Percentiles rank a stretch among this genome's conserved stretches.
These are phyloP conservation scores for Eucalyptus decipiens DNA, from an alignment of 345 rosid genomes.

Conservation along the genomic window DNA sequence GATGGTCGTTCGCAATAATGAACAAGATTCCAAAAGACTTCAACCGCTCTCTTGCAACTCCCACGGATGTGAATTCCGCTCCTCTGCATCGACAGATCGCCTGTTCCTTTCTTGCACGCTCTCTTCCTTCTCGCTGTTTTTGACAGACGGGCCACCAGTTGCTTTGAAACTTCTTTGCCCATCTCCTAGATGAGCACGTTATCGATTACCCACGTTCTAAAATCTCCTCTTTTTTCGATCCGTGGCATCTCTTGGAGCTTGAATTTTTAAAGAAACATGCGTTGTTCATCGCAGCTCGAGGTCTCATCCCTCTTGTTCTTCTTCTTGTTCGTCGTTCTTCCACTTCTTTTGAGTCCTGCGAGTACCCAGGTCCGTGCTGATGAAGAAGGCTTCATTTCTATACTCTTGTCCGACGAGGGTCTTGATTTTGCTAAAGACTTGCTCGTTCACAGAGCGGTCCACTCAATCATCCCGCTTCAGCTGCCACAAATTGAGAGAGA, in stretches of 20 bases:
- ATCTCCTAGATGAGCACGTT: not conserved
- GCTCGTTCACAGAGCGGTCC: slow-evolving; percentile 34
- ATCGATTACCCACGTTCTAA: not conserved
- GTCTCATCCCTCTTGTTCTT: not conserved
- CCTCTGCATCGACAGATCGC: not conserved
- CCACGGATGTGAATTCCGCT: not conserved
- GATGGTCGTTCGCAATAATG: not conserved
- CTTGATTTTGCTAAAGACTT: slow-evolving; percentile 52
- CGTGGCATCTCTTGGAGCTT: not conserved
- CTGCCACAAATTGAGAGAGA: slow-evolving; percentile 40
- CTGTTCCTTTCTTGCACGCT: not conserved
- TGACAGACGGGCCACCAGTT: not conserved
- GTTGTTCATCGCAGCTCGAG: not conserved
- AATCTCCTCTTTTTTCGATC: not conserved
- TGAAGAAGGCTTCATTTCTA: slow-evolving; percentile 33
- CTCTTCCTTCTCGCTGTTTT: not conserved
- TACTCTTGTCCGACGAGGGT: slow-evolving; percentile 37
- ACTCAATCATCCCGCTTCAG: slow-evolving; percentile 52
- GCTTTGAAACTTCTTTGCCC: not conserved
- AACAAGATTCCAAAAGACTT: not conserved
- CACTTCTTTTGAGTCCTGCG: slow-evolving; percentile 17
- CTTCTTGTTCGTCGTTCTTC: slow-evolving; percentile 5
- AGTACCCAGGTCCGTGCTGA: slow-evolving; percentile 19
- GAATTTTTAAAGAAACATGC: not conserved
- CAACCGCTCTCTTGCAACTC: not conserved